Base-by-base conservation (phyloP, 176 grass and related monocot genomes). In the Rhynchospora pubera region DNA sequence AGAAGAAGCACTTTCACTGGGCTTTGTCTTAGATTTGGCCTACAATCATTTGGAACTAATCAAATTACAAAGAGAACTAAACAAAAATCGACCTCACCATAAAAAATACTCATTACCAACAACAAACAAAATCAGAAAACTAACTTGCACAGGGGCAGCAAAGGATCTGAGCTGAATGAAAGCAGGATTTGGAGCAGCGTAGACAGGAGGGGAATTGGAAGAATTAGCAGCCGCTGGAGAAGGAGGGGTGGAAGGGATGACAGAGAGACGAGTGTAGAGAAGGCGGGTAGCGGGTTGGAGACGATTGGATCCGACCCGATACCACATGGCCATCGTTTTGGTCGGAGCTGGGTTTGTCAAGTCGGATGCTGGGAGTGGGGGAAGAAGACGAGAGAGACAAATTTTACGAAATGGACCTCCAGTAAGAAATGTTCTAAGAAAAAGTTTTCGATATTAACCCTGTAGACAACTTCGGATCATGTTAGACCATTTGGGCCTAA, bases 121-220 rank as follows among this genome's bases (percentile, higher is more conserved):
- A 60, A 28, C 9, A 76, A 30, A 57, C 5, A 51, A 10, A 51
- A 73, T 74, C 28, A 34, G 6, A 28, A 65, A 85, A 55, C 75
- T 14, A 48, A 89, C 87, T 62, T 89, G 83, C 48, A 79, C 83
- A 3, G 87, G 83, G 19, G 87, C 83, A 26, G 87, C 87, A 53
- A 85, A 89, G 60, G 70, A 83, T 85, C 79, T 85, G 39, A 83
- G 47, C 5, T 73, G 50, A 39, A 21, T 51, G 61, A 78, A 55
- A 13, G 62, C 39, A 47, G 83, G 81, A 21, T 32, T 68, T 11
- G 46, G 21, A 14, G 83, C 39, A 46, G 81, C 24, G 60, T 30
- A 6, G 23, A 60, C 60, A 22, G 62, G 58, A 69, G 39, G 79
- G 4, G 79, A 30, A 13, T 55, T 26, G 47, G 48, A 62, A 22